Conservation (phyloP, 1,284 basidiomycete genomes). For the Austroboletus niveus region DNA sequence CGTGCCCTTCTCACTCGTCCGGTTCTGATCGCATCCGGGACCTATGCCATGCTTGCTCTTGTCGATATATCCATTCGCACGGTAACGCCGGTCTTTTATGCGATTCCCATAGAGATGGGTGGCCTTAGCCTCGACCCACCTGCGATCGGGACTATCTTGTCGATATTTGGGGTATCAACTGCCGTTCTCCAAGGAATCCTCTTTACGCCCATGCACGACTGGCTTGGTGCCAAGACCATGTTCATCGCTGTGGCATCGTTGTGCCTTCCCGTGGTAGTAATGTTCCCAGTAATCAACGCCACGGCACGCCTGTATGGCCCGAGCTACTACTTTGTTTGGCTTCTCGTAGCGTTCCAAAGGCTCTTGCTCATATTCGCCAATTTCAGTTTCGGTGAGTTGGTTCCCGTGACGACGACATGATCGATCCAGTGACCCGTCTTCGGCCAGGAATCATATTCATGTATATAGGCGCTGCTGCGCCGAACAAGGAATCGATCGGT, state of each 20-base stretch:
- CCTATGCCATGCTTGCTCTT: constrained; percentile 41
- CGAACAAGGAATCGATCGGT: constrained; percentile 48
- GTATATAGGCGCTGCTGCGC: constrained; percentile 23
- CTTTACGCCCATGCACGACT: constrained; percentile 42
- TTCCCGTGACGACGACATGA: neutral
- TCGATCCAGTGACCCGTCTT: neutral
- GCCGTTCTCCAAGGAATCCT: constrained; percentile 40
- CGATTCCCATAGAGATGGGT: constrained; percentile 42
- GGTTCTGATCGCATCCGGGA: constrained; percentile 40
- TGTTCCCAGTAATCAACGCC: constrained; percentile 42
- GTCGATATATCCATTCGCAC: constrained; percentile 40
- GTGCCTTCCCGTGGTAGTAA: constrained; percentile 34
- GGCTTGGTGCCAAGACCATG: constrained; percentile 38
- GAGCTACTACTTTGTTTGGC: constrained; percentile 28
- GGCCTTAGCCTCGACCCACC: constrained; percentile 41
- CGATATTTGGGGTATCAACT: constrained; percentile 37
- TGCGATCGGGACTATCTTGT: constrained; percentile 41
- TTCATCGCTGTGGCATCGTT: constrained; percentile 33
- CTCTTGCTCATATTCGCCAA: neutral
- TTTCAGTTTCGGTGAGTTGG: neutral
- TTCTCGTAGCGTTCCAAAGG: constrained; percentile 32
- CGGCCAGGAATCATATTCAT: neutral
- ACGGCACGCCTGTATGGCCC: constrained; percentile 28
- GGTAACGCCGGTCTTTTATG: constrained; percentile 44
- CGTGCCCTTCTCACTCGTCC: constrained; percentile 35